A percentile compares a stretch with the other conserved stretches of the same genome.
Conservation (phyloP, 768 basidiomycete species). For the Leccinum ochraceum region DNA sequence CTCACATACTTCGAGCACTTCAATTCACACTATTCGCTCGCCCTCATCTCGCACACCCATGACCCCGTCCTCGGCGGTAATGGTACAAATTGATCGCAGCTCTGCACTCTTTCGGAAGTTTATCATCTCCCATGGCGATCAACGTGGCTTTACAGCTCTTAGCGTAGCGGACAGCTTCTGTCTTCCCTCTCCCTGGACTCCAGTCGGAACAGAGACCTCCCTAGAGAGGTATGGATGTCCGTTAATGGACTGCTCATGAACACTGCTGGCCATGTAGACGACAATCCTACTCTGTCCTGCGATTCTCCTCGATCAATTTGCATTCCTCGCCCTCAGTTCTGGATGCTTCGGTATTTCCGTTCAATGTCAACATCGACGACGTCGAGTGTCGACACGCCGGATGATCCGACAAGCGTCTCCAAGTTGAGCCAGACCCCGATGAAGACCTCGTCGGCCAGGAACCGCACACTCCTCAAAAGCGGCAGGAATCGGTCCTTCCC, state of each 20-base stretch:
- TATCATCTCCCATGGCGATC: slow-evolving; percentile 24
- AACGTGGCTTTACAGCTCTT: slow-evolving; percentile 6
- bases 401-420: not conserved
- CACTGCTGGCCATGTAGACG: slow-evolving; percentile 14
- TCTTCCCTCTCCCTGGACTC: slow-evolving; percentile 35
- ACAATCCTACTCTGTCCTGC: not conserved
- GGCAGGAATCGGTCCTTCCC: slow-evolving; percentile 16
- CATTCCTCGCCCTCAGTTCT: slow-evolving; percentile 16
- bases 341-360: slow-evolving; percentile 23
- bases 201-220: slow-evolving; percentile 11
- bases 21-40: slow-evolving; percentile 10
- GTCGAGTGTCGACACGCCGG: not conserved
- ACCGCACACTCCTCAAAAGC: slow-evolving; percentile 8
- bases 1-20: not conserved
- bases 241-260: slow-evolving; percentile 19
- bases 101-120: slow-evolving; percentile 14
- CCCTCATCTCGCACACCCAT: slow-evolving; percentile 9
- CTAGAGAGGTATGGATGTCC: slow-evolving; percentile 26
- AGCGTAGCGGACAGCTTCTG: not conserved
- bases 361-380: slow-evolving; percentile 12
- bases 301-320: slow-evolving; percentile 4
- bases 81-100: slow-evolving; percentile 23
- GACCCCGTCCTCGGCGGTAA: slow-evolving; percentile 14
- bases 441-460: slow-evolving; percentile 3
- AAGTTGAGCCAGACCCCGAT: slow-evolving; percentile 1